Evolutionary conservation across 805 yeast species (phyloP).

Genomic region (Hyphopichia homilentoma): DNA sequence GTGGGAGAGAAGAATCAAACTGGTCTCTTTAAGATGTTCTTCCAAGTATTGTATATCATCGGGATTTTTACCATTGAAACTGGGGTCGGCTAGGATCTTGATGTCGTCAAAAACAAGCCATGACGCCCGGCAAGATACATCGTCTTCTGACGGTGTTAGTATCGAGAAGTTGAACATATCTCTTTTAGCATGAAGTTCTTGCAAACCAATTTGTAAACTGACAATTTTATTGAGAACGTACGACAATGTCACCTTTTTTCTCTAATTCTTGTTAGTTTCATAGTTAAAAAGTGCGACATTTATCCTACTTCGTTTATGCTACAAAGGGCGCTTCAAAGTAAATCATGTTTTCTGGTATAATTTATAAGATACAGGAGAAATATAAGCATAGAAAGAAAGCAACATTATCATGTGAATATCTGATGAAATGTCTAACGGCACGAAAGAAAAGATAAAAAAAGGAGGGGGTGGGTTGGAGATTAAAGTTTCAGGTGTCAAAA

Average conservation of each 20-base stretch:
- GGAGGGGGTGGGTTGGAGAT: too few species aligned
- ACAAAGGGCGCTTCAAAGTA: too few species aligned
- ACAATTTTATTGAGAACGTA: too few species aligned
- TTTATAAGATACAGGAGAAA: too few species aligned
- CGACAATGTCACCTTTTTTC: too few species aligned
- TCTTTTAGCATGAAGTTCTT: too few species aligned
- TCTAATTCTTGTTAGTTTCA: too few species aligned
- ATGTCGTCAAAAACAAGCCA: constrained; percentile 55
- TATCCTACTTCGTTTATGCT: too few species aligned
- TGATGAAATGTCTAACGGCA: neutral
- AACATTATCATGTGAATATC: neutral
- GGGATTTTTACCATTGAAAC: constrained; percentile 58
- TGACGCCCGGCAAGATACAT: constrained; percentile 40
- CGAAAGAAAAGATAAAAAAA: too few species aligned
- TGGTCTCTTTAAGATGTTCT: constrained; percentile 41
- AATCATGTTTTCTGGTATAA: too few species aligned
- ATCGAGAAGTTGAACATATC: constrained; percentile 40
- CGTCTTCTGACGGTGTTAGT: constrained; percentile 24
- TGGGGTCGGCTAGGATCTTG: constrained; percentile 65
- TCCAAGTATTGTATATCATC: constrained; percentile 33
- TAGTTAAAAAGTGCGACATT: too few species aligned
- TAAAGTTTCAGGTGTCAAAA: constrained; percentile 1
- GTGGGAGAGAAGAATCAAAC: constrained; percentile 79
- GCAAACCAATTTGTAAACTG: too few species aligned
- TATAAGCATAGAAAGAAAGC: neutral